Evolutionary conservation across 352 stramenopile species (phyloP).

Genomic region (Elongisporangium anandrum): DNA sequence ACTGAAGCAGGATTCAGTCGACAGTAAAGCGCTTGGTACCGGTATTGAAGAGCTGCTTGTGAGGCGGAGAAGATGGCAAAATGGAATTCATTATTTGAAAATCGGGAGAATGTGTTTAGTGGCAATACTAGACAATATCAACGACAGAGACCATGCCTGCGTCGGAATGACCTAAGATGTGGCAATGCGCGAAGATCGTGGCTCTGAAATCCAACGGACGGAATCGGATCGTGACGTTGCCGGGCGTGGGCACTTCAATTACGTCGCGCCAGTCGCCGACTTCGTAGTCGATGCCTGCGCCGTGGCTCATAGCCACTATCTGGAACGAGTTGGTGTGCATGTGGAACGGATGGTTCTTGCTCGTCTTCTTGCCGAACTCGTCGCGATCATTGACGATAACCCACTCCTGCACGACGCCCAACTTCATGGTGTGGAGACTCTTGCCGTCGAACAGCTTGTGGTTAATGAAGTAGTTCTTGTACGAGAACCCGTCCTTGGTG

Average conservation of each 20-base stretch:
- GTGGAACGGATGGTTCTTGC: constrained; percentile 83
- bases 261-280: constrained; percentile 82
- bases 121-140: constrained; percentile 27
- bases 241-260: constrained; percentile 63
- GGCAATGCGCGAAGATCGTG: constrained; percentile 65
- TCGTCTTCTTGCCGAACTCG: constrained; percentile 26
- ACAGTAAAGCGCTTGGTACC: too few species aligned
- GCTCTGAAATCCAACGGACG: constrained; percentile 60
- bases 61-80: constrained; percentile 2
- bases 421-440: constrained; percentile 42
- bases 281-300: constrained; percentile 60
- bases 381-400: constrained; percentile 56
- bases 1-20: too few species aligned
- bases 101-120: too few species aligned
- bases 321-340: constrained; percentile 85
- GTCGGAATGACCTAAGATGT: constrained; percentile 79
- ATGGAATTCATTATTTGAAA: too few species aligned
- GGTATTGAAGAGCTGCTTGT: too few species aligned
- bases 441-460: constrained; percentile 42
- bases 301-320: constrained; percentile 67
- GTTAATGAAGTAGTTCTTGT: constrained; percentile 80
- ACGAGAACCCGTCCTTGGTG: constrained; percentile 57
- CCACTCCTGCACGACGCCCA: constrained; percentile 70
- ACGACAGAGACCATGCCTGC: constrained; percentile 69
- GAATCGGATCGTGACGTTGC: constrained; percentile 83